These are phyloP conservation scores for Picochlorum sp. DNA, from an alignment of 139 green algal species.

Conservation along the genomic window DNA sequence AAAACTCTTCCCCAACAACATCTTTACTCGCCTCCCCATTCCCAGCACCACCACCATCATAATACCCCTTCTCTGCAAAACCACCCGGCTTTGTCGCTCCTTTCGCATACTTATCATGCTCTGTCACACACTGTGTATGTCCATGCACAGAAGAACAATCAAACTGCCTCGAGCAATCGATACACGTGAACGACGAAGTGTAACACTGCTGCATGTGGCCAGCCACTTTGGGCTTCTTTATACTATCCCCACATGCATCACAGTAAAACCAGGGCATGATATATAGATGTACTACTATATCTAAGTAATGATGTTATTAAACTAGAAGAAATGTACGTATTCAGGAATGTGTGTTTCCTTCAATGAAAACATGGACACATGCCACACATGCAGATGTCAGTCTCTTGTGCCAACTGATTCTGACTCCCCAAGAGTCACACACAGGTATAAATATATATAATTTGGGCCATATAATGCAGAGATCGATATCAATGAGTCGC, in stretches of 20 bases:
- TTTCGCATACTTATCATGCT: slow-evolving; percentile 88
- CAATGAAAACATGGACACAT: too few relatives aligned
- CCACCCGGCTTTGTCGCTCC: slow-evolving; percentile 84
- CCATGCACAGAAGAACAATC: slow-evolving; percentile 44
- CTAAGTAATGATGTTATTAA: neutral
- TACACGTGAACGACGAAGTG: slow-evolving; percentile 63
- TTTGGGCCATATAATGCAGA: too few relatives aligned
- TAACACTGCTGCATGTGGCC: slow-evolving; percentile 55
- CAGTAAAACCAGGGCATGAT: slow-evolving; percentile 82
- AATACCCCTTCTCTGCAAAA: slow-evolving; percentile 57
- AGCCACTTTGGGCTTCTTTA: slow-evolving; percentile 88
- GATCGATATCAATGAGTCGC: too few relatives aligned
- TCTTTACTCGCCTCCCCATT: slow-evolving; percentile 13
- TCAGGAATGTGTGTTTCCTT: too few relatives aligned
- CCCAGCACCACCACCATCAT: neutral
- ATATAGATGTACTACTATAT: neutral
- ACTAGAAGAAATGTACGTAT: neutral
- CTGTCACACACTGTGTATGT: slow-evolving; percentile 78
- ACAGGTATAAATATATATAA: too few relatives aligned
- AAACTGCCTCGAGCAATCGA: slow-evolving; percentile 77
- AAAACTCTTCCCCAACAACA: slow-evolving; percentile 51
- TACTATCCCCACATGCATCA: slow-evolving; percentile 77
- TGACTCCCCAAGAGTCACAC: too few relatives aligned
- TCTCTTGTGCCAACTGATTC: too few relatives aligned
- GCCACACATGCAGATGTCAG: too few relatives aligned